These are phyloP conservation scores for Friedmanniomyces endolithicus DNA, from an alignment of 495 filamentous ascomycete genomes.

Conservation along the genomic window DNA sequence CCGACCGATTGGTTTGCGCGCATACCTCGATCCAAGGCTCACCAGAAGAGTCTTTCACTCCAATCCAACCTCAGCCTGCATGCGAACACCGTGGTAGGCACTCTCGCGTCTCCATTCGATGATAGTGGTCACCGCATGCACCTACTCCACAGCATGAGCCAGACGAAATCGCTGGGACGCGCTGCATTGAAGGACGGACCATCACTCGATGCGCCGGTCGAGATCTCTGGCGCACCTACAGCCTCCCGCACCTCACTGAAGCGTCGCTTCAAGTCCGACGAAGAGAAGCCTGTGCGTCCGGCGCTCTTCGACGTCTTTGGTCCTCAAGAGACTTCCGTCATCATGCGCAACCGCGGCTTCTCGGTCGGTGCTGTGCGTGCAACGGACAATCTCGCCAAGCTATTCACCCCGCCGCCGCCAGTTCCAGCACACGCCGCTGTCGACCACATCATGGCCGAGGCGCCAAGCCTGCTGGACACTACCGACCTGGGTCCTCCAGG, in stretches of 20 bases:
- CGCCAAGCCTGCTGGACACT: background rate
- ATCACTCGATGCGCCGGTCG: slow-evolving; percentile 20
- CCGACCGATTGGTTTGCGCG: slow-evolving; percentile 18
- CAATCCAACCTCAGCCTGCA: slow-evolving; percentile 30
- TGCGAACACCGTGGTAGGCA: background rate
- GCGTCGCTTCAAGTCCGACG: slow-evolving; percentile 38
- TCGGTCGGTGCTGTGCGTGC: slow-evolving; percentile 41
- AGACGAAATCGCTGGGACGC: slow-evolving; percentile 16
- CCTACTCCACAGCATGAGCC: slow-evolving; percentile 14
- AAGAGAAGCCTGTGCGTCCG: slow-evolving; percentile 36
- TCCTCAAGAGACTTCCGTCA: slow-evolving; percentile 31
- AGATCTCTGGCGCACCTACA: slow-evolving; percentile 13
- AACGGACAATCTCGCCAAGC: slow-evolving; percentile 25
- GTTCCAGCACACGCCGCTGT: background rate
- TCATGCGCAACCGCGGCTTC: slow-evolving; percentile 46
- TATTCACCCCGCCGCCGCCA: slow-evolving; percentile 15
- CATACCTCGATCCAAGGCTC: slow-evolving; percentile 25
- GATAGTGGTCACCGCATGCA: slow-evolving; percentile 2
- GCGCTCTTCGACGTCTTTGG: slow-evolving; percentile 40
- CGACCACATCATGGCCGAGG: slow-evolving; percentile 17
- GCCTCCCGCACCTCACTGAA: slow-evolving; percentile 36
- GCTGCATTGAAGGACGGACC: slow-evolving; percentile 12
- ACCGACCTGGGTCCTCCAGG: slow-evolving; percentile 6
- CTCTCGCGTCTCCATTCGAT: slow-evolving; percentile 23
- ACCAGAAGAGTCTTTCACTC: slow-evolving; percentile 34